phyloP scores from a whole-genome alignment of 441 rosid species.

The Gossypium aridum region DNA sequence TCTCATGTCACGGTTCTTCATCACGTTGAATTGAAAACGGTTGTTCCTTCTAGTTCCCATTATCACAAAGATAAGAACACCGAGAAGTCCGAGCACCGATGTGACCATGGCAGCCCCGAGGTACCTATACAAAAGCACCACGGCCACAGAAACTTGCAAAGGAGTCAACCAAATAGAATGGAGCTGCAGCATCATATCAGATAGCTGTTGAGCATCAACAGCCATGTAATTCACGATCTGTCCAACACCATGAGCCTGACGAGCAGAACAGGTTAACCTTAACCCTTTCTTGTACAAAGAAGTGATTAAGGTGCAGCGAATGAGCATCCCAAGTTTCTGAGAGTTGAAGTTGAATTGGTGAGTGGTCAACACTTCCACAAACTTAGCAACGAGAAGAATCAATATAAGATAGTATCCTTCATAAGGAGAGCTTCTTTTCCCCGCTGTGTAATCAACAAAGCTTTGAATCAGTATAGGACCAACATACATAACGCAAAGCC shows the following conservation, averaged over 20 bases:
- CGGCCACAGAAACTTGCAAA: conserved; percentile 58
- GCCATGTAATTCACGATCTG: conserved; percentile 97
- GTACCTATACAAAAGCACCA: conserved; percentile 53
- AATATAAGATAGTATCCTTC: conserved; percentile 80
- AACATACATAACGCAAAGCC: conserved; percentile 69
- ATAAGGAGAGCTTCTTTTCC: conserved; percentile 57
- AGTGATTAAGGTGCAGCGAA: conserved; percentile 69
- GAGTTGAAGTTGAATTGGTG: conserved; percentile 90
- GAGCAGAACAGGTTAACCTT: conserved; percentile 71
- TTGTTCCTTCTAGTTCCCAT: conserved; percentile 66
- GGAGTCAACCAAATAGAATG: conserved; percentile 94
- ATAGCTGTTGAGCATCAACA: conserved; percentile 91
- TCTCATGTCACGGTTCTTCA: conserved; percentile 71
- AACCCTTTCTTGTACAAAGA: conserved; percentile 77
- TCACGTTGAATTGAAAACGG: conserved; percentile 52
- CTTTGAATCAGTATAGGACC: conserved; percentile 82
- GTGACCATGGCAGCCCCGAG: conserved; percentile 60
- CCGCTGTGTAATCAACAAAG: conserved; percentile 74
- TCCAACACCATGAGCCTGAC: conserved; percentile 91
- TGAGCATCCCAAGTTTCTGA: conserved; percentile 91
- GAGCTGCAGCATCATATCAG: conserved; percentile 92
- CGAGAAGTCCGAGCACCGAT: conserved; percentile 48
- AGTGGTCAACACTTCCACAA: conserved; percentile 57
- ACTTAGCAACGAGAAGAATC: conserved; percentile 68
- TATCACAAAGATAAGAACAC: conserved; percentile 41